These are phyloP conservation scores for Polygonum aviculare DNA, from an alignment of 148 eudicot genomes.

Conservation along the genomic window DNA sequence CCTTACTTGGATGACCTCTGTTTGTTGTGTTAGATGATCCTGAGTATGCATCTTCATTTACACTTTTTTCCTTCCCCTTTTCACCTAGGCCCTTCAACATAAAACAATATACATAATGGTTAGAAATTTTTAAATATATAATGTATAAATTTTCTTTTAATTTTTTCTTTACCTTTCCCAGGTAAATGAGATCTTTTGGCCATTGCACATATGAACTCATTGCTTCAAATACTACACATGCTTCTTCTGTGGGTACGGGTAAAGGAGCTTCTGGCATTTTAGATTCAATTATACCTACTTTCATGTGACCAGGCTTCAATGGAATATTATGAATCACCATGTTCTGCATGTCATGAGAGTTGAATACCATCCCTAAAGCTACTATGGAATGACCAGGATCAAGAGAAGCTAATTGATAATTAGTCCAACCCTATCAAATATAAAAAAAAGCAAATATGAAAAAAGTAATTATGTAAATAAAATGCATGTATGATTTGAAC, in stretches of 20 bases:
- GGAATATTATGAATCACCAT: background rate
- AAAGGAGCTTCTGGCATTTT: background rate
- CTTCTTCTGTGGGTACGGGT: background rate
- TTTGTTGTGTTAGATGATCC: background rate
- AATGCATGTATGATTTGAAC: background rate
- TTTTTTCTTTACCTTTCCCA: background rate
- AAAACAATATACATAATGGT: background rate
- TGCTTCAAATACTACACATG: background rate
- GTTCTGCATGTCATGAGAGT: background rate
- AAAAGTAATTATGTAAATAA: no score
- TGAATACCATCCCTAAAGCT: background rate
- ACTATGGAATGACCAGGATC: background rate
- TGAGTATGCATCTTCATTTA: background rate
- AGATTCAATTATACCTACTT: background rate
- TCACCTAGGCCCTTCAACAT: background rate
- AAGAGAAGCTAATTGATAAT: background rate
- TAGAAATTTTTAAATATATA: background rate
- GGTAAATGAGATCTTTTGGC: background rate
- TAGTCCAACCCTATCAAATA: background rate
- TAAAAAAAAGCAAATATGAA: no score
- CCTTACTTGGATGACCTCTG: background rate
- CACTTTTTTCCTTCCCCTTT: background rate
- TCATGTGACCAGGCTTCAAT: background rate
- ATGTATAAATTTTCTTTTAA: background rate
- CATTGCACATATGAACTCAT: background rate